Evolutionary conservation across 148 eudicot genomes (phyloP).

Genomic region (Rhododendron molle): DNA sequence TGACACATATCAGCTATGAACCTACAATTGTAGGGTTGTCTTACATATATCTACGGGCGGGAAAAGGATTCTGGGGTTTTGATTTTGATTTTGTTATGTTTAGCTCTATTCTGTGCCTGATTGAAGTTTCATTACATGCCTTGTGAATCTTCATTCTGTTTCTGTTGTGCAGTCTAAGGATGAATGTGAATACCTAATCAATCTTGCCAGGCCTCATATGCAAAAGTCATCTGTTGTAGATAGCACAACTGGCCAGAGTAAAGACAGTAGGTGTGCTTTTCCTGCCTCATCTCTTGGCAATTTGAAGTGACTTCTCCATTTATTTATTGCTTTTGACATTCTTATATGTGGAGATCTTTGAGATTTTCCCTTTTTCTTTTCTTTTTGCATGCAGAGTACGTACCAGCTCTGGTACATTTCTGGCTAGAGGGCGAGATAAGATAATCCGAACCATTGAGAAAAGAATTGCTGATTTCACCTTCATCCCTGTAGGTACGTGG

Average conservation of each 20-base stretch:
- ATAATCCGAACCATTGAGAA: constrained; percentile 63
- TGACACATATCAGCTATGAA: neutral
- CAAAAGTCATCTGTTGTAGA: constrained; percentile 85
- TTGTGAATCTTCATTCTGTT: neutral
- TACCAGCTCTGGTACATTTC: constrained; percentile 91
- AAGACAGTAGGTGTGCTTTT: constrained; percentile 66
- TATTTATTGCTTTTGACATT: neutral
- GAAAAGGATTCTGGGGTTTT: neutral
- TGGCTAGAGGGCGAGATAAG: constrained; percentile 77
- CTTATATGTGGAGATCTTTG: constrained; percentile 1
- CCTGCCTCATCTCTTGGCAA: neutral
- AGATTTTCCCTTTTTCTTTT: neutral
- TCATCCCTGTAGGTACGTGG: constrained; percentile 78
- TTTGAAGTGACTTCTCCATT: neutral
- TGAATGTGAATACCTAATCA: constrained; percentile 83
- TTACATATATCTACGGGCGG: neutral
- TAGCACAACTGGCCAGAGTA: constrained; percentile 67
- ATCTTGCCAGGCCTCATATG: constrained; percentile 86
- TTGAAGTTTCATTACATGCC: constrained; percentile 4
- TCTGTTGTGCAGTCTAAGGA: constrained; percentile 54
- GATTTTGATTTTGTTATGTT: neutral
- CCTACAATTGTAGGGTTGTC: neutral
- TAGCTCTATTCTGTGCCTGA: neutral
- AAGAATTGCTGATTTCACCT: constrained; percentile 89
- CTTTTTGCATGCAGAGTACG: constrained; percentile 53